Evolutionary conservation across 2,329 filamentous ascomycete species (phyloP), one percentile per base, ranked within the genome.

Genomic region (Raffaelea albimanens): DNA sequence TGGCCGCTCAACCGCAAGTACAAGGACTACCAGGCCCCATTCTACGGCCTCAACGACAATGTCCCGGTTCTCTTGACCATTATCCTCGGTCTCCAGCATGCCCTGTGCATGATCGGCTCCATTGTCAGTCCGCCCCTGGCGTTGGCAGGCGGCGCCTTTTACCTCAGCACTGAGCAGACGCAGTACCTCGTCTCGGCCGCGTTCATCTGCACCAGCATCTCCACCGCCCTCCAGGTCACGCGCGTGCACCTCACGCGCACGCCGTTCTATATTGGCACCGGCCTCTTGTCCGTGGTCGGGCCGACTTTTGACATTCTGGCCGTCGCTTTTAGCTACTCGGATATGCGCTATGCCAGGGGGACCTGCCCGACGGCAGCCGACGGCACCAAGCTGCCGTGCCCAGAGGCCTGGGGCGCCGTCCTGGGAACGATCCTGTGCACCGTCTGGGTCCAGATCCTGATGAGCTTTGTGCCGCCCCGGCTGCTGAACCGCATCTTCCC

Each of bases 171-270:
- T 0, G 70, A 70, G 4, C 63, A 72, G 5, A 75, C 79, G 31
- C 72, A 80, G 55, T 85, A 86, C 56, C 72, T 85, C 2, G 82
- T 85, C 5, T 85, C 80, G 16, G 82, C 82, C 0, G 79, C 80
- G 0, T 69, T 86, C 47, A 84, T 87, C 49, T 77, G 80, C 20
- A 83, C 78, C 36, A 82, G 82, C 9, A 68, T 85, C 41, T 68
- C 84, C 3, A 83, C 79, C 5, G 68, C 75, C 0, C 66, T 86
- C 22, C 82, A 86, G 57, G 84, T 86, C 54, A 80, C 78, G 2
- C 71, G 78, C 5, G 76, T 85, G 50, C 80, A 81, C 53, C 73
- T 85, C 50, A 73, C 67, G 53, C 70, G 69, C 50, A 81, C 80
- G 0, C 79, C 77, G 2, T 85, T 83, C 57, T 80, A 70, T 52